Evolutionary conservation across 768 basidiomycete genomes (phyloP).

Genomic region (Hypholoma sublateritium): DNA sequence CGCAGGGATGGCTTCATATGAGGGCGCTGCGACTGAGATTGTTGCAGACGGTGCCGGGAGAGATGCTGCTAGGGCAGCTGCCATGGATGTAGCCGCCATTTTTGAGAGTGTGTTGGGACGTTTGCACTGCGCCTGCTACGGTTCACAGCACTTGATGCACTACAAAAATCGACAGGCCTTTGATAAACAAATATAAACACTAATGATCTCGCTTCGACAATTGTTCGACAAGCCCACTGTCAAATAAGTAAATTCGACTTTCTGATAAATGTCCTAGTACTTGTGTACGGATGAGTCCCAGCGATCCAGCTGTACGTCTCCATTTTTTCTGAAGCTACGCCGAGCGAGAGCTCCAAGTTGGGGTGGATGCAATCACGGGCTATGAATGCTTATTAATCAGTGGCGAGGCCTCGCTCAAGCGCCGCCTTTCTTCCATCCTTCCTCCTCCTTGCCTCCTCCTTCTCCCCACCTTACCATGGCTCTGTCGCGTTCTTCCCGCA

Average conservation of each 20-base stretch:
- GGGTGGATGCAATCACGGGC: neutral
- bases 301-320: neutral
- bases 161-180: slow-evolving; percentile 21
- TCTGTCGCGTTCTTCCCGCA: slow-evolving; percentile 70
- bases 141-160: neutral
- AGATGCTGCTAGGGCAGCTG: slow-evolving; percentile 86
- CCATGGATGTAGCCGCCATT: slow-evolving; percentile 85
- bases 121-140: neutral
- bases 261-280: neutral
- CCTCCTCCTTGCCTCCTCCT: slow-evolving; percentile 1
- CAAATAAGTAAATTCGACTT: neutral
- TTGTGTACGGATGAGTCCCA: neutral
- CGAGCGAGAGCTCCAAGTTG: neutral
- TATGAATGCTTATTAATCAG: slow-evolving; percentile 1
- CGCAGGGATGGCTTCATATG: slow-evolving; percentile 85
- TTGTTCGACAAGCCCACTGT: neutral
- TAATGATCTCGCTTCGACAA: neutral
- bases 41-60: slow-evolving; percentile 65
- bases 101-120: slow-evolving; percentile 13
- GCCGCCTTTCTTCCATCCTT: neutral
- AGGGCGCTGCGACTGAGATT: slow-evolving; percentile 61
- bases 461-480: slow-evolving; percentile 28
- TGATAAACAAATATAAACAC: slow-evolving; percentile 33
- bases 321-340: neutral
- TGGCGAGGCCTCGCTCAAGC: neutral